These are phyloP conservation scores for Heterobasidion parviporum DNA, from an alignment of 1,284 basidiomycete species.

Conservation along the genomic window DNA sequence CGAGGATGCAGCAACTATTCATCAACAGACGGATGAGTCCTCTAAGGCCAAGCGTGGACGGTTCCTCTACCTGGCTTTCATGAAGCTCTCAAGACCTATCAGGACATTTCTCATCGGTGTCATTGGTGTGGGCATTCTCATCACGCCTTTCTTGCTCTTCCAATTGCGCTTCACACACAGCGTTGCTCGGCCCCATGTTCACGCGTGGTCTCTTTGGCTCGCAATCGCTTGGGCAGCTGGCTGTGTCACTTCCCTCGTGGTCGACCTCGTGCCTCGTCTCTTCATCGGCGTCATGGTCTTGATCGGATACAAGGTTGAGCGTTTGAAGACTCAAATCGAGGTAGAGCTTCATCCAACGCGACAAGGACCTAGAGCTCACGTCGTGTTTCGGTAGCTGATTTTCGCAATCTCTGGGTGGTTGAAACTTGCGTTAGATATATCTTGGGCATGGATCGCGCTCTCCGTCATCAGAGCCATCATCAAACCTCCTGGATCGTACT, in stretches of 20 bases:
- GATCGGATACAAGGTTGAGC: constrained; percentile 55
- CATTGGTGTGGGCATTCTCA: constrained; percentile 54
- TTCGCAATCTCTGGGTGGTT: constrained; percentile 65
- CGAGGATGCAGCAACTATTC: constrained; percentile 27
- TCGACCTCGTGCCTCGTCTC: constrained; percentile 54
- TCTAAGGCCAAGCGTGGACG: constrained; percentile 43
- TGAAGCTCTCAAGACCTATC: constrained; percentile 56
- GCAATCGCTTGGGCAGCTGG: constrained; percentile 60
- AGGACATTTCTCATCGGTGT: constrained; percentile 47
- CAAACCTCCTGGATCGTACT: constrained; percentile 56
- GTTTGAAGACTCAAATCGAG: constrained; percentile 57
- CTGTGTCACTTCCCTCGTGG: constrained; percentile 52
- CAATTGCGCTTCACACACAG: constrained; percentile 48
- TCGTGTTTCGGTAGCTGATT: constrained; percentile 37
- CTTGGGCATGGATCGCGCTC: constrained; percentile 66
- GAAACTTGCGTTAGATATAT: constrained; percentile 55
- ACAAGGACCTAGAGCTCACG: constrained; percentile 2
- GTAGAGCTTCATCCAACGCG: constrained; percentile 26
- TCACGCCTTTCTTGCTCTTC: constrained; percentile 63
- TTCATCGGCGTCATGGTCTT: constrained; percentile 45
- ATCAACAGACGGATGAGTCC: neutral
- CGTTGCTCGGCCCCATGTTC: constrained; percentile 44
- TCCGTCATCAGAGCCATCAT: constrained; percentile 50
- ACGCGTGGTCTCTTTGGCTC: constrained; percentile 68
- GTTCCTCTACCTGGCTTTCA: constrained; percentile 54